phyloP scores from a whole-genome alignment of 345 rosid genomes.

The Xanthoceras sorbifolium region DNA sequence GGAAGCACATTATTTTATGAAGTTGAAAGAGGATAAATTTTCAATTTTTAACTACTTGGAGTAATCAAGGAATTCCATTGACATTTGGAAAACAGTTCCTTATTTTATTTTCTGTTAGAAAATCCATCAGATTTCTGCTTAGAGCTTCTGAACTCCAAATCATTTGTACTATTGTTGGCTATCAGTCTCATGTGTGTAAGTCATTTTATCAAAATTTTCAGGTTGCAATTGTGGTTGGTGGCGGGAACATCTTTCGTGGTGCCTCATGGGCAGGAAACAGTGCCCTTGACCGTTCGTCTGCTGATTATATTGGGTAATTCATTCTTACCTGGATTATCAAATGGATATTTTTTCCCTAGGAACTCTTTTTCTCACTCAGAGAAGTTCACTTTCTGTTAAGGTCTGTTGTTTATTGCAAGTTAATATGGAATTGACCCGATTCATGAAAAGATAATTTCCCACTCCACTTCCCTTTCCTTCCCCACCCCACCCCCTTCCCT shows the following conservation, averaged over 20 bases:
- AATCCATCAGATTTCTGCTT: background rate
- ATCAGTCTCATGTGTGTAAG: background rate
- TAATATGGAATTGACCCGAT: slow-evolving; percentile 1
- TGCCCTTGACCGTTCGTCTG: slow-evolving; percentile 98
- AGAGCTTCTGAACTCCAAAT: background rate
- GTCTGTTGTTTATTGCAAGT: slow-evolving; percentile 1
- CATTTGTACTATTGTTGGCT: slow-evolving; percentile 14
- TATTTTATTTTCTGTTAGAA: background rate
- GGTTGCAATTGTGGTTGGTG: slow-evolving; percentile 98
- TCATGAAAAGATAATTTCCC: background rate
- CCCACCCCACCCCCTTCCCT: background rate
- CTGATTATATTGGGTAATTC: slow-evolving; percentile 88
- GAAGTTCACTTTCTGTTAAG: slow-evolving; percentile 1
- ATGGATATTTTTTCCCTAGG: slow-evolving; percentile 3
- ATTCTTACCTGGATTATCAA: slow-evolving; percentile 5
- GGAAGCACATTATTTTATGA: background rate
- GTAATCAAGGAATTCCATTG: background rate
- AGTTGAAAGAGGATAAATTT: background rate
- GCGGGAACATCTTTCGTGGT: slow-evolving; percentile 95
- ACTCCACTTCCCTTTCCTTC: background rate
- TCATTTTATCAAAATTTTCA: slow-evolving; percentile 24
- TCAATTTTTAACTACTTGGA: background rate
- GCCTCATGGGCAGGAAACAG: slow-evolving; percentile 92
- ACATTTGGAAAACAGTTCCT: background rate
- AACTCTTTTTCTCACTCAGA: background rate